Evolutionary conservation across 164 flowering plant species (phyloP), one percentile per base, ranked within the genome.

Genomic region (Vitis amurensis): DNA sequence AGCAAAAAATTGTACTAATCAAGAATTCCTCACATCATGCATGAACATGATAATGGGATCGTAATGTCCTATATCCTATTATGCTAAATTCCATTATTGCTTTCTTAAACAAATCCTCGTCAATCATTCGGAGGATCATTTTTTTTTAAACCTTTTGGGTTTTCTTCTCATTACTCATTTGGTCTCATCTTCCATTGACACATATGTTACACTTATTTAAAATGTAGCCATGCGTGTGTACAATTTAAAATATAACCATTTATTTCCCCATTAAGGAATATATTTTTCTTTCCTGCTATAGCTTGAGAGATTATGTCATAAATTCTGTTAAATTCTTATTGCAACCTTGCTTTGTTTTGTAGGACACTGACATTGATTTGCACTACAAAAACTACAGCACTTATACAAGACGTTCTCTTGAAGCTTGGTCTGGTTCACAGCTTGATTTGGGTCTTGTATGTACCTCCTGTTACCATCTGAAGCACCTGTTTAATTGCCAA

Each of bases 391-490:
- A 62, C 67, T 92, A 89, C 79, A 86, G 92, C 63, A 23, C 72
- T 50, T 69, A 81, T 69, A 90, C 96, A 59, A 86, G 90, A 79
- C 79, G 71, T 23, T 92, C 97, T 64, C 96, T 95, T 74, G 97
- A 91, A 79, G 91, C 92, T 50, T 95, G 99, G 99, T 89, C 92
- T 70, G 90, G 85, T 71, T 71, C 84, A 78, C 86, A 89, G 80
- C 79, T 92, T 80, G 99, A 95, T 82, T 71, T 89, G 86, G 90
- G 88, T 68, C 90, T 95, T 74, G 99, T 95, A 87, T 78, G 94
- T 83, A 73, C 64, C 55, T 71, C 64, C 11, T 29, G 31, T 50
- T 23, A 47, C 14, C 11, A 17, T 12, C 9, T 14, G 8, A 8
- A 9, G 14, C 48, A 37, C 52, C 51, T 50, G 48, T 12, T n/a